Percentiles rank a stretch among this genome's conserved stretches.
phyloP scores from a whole-genome alignment of 495 filamentous ascomycete species.

The Penicillium parvum region DNA sequence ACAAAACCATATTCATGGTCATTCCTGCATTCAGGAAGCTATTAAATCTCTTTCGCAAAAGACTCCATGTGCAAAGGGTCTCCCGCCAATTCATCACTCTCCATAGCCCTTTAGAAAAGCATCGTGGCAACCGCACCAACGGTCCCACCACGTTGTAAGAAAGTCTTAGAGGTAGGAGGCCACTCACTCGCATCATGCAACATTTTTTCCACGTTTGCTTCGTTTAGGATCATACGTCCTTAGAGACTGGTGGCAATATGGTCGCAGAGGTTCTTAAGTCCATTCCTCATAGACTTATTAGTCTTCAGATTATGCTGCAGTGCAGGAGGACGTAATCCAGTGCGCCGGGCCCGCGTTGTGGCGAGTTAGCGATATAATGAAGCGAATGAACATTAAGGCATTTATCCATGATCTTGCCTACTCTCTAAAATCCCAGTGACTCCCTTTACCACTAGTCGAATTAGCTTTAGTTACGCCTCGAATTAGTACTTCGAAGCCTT shows the following conservation, averaged over 20 bases:
- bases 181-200: constrained; percentile 7
- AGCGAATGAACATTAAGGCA: too few species aligned
- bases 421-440: too few species aligned
- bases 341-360: too few species aligned
- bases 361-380: too few species aligned
- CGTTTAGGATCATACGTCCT: constrained; percentile 5
- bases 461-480: too few species aligned
- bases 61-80: constrained; percentile 6
- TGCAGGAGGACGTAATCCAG: not conserved
- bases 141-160: constrained; percentile 11
- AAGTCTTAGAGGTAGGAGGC: constrained; percentile 10
- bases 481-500: too few species aligned
- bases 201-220: constrained; percentile 2
- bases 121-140: constrained; percentile 6
- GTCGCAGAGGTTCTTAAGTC: constrained; percentile 11
- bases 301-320: constrained; percentile 1
- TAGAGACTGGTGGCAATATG: constrained; percentile 7
- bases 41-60: constrained; percentile 12
- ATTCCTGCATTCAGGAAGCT: constrained; percentile 16
- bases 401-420: too few species aligned
- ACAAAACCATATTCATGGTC: constrained; percentile 26
- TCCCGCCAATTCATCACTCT: constrained; percentile 16
- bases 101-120: constrained; percentile 14
- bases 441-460: too few species aligned
- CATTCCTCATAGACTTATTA: constrained; percentile 13